Base-by-base conservation (phyloP, 2,329 filamentous ascomycete genomes). In the Sporothrix curviconia region DNA sequence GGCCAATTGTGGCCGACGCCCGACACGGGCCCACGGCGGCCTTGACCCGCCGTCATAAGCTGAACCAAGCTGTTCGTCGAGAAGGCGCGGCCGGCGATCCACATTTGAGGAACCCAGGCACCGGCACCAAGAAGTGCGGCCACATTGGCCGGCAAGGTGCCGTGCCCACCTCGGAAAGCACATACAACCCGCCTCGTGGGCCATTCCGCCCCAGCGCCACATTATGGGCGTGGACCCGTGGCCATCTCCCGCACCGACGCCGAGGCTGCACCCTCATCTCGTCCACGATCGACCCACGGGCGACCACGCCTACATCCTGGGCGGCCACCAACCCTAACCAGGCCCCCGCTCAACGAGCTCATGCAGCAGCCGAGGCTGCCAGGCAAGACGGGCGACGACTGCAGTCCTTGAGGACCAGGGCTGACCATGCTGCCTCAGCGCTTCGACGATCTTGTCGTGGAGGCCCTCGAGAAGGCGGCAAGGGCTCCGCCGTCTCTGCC, bases 11-110 rank as follows among this genome's bases (percentile, higher is more conserved):
- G 65, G 94, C 94, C 59, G 94, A 99, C 73, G 94, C 92, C n/a
- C 51, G 94, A 99, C 71, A 99, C 94, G 42, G 94, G 94, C 63
- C n/a, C 94, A 97, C 72, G 94, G 94, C 69, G 94, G 94, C 68
- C 80, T 99, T 61, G n/a, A n/a, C 97, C 94, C n/a, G 94, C 94
- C 57, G 88, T 97, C 66, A 97, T 99, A 99, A 97, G 81, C 84
- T 99, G 66, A n/a, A 97, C 94, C 63, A 96, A 96, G 80, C 83
- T 97, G 58, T 97, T 99, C 72, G 77, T 97, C 63, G 94, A 99
- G 78, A 91, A 92, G 74, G 94, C 66, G 94, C 94, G 46, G 94
- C 94, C 42, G 94, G 94, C 64, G n/a, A 96, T 99, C 68, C 94
- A 99, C 76, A 96, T 99, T n/a, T 66, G 94, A 99, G 76, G 94